Evolutionary conservation across 352 stramenopile species (phyloP), one percentile per base, ranked within the genome.

Genomic region (Phytophthora quininea): DNA sequence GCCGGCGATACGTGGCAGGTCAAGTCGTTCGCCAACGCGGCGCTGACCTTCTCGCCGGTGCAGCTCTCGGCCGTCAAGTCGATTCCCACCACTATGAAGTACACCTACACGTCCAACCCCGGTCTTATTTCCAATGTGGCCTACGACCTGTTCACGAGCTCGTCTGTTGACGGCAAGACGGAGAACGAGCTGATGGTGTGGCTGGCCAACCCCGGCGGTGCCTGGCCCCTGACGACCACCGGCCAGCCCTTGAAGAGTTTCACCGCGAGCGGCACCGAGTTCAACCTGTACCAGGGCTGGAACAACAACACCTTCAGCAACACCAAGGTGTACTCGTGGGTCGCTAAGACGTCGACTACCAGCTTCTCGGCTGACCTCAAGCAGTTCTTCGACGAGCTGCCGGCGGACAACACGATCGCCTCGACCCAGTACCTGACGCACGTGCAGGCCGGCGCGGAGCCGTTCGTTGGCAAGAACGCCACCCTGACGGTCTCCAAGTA

Each of bases 1-100:
- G 58, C 67, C 6, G 74, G 74, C 19, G 61, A 56, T 1, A 64
- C 51, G 8, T 70, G 53, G 45, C 67, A 77, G 46, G 74, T 79
- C 60, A 82, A 82, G 61, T 79, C 70, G 63, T 82, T 74, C 67
- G 70, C 74, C 15, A 82, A 79, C 51, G 71, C 67, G 2, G 63
- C 63, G 48, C 70, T 82, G 45, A 70, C 71, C 42, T 79, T 82
- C 45, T 54, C 65, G 46, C 64, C 64, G 1, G 52, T 67, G 35
- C 71, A 71, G 64, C n/a, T 81, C 1, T 60, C 60, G 10, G 62
- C 61, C n/a, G 56, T 82, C 48, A 64, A 19, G 24, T 77, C 74
- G 32, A 79, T 82, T 60, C 67, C 71, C 3, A 72, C 71, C 3
- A 75, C 60, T 3, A 72, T 78, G 37, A 42, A 67, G 50, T 82